phyloP scores from a whole-genome alignment of 768 basidiomycete genomes.

The Tephrocybe rancida region DNA sequence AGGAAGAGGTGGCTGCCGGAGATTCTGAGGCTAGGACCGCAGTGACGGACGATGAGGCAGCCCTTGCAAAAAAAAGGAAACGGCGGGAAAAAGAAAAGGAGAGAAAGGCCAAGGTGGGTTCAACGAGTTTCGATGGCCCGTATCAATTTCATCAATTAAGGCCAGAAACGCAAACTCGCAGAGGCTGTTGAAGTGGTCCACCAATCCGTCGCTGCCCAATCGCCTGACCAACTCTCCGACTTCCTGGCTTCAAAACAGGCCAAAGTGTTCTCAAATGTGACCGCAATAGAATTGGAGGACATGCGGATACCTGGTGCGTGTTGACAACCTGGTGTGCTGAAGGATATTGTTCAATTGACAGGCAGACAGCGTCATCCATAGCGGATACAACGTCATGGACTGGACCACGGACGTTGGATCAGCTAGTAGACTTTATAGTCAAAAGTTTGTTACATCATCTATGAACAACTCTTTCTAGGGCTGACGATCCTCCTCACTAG shows the following conservation, averaged over 20 bases:
- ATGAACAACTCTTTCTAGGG: neutral
- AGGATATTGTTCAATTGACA: constrained; percentile 48
- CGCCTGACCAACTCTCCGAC: constrained; percentile 58
- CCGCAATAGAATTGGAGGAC: constrained; percentile 80
- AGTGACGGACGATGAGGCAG: constrained; percentile 20
- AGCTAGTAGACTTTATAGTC: constrained; percentile 74
- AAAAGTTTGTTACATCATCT: constrained; percentile 50
- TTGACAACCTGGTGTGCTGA: constrained; percentile 6
- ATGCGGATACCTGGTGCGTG: constrained; percentile 73
- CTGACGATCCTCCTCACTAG: constrained; percentile 40
- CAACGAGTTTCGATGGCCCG: neutral
- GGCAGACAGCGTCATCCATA: constrained; percentile 68
- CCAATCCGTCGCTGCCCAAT: constrained; percentile 56
- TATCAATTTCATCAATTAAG: constrained; percentile 8
- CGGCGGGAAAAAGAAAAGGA: constrained; percentile 75
- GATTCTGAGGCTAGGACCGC: constrained; percentile 12
- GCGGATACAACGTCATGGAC: constrained; percentile 77
- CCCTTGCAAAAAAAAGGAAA: constrained; percentile 66
- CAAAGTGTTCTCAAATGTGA: constrained; percentile 69
- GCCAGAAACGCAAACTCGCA: constrained; percentile 67
- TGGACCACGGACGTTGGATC: constrained; percentile 69
- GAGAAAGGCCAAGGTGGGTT: constrained; percentile 64
- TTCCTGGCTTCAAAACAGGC: constrained; percentile 69
- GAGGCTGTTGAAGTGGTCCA: constrained; percentile 40
- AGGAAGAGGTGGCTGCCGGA: constrained; percentile 26